Evolutionary conservation across 1,284 basidiomycete genomes (phyloP), one percentile per base, ranked within the genome.

Genomic region (Cutaneotrichosporon sp.): DNA sequence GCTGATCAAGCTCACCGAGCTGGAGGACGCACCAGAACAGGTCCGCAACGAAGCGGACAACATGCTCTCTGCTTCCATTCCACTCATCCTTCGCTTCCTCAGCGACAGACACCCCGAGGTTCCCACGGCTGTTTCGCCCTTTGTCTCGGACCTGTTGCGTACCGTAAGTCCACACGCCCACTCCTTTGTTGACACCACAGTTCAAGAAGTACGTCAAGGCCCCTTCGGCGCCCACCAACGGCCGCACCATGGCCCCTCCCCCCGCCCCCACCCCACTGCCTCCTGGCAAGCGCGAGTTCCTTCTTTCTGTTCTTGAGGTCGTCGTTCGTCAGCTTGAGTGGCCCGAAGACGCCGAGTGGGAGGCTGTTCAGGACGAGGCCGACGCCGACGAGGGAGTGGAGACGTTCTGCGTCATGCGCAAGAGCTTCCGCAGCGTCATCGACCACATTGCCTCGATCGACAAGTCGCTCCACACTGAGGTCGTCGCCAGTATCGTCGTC

Each of bases 391-490:
- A 98, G 61, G 95, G 95, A 64, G 85, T 87, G 63, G 86, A 85
- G 24, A 88, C 87, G 51, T 98, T 99, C 70, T 88, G 91, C 62
- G 86, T 87, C 60, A 84, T 97, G 78, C 87, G 97, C 69, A 63
- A 73, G 72, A 62, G 69, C 49, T 77, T 72, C 63, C 70, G 72
- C 80, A 90, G 89, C 72, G 89, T 90, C 89, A 95, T 95, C 78
- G 95, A 92, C 81, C 93, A 93, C 75, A 95, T 95, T 77, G 91
- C 92, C 14, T 89, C 91, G 63, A 91, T 93, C 87, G 70, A 74
- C 62, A 68, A 76, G 67, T 66, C 69, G n/a, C 63, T 80, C 22
- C 77, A 79, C 57, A 77, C 74, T 6, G 79, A 79, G 54, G 70
- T 80, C n/a, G 79, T 80, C 14, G 76, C 78, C 8, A 72, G 72